phyloP scores from a whole-genome alignment of 2,329 filamentous ascomycete species.

The Passalora sequoiae region DNA sequence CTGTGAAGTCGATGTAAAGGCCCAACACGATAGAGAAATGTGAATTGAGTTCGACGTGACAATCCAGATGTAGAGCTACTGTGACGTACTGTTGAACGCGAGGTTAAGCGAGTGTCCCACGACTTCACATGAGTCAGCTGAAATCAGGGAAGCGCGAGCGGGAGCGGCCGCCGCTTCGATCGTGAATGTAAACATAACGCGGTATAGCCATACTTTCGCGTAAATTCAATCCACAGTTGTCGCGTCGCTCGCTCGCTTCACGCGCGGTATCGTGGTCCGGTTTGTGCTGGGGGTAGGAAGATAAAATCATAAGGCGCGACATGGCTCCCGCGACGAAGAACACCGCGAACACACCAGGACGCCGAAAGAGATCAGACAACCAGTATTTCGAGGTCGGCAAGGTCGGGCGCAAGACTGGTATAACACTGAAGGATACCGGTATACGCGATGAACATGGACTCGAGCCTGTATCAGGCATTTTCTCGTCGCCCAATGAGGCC shows the following conservation, averaged over 20 bases:
- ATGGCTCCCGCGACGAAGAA: constrained; percentile 25
- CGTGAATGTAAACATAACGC: background rate
- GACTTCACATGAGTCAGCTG: no score
- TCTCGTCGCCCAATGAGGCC: constrained; percentile 73
- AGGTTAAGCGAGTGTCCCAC: no score
- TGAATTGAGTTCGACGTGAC: background rate
- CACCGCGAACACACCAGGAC: constrained; percentile 21
- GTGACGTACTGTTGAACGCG: no score
- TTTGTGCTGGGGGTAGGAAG: constrained; percentile 27
- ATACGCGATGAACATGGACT: constrained; percentile 86
- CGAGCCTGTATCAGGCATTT: constrained; percentile 79
- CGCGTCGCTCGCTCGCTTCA: background rate
- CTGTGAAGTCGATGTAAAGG: background rate
- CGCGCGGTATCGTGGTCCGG: background rate
- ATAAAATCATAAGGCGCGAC: constrained; percentile 26
- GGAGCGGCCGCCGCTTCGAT: no score
- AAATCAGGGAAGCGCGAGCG: no score
- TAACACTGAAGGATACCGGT: constrained; percentile 71
- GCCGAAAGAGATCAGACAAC: constrained; percentile 28
- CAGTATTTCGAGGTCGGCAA: constrained; percentile 36
- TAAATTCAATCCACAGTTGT: background rate
- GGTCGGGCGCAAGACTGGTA: constrained; percentile 65
- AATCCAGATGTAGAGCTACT: no score
- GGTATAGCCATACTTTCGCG: background rate
- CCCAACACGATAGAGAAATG: background rate